These are phyloP conservation scores for Astrothelium subdiscretum DNA, from an alignment of 495 filamentous ascomycete species.

Conservation along the genomic window DNA sequence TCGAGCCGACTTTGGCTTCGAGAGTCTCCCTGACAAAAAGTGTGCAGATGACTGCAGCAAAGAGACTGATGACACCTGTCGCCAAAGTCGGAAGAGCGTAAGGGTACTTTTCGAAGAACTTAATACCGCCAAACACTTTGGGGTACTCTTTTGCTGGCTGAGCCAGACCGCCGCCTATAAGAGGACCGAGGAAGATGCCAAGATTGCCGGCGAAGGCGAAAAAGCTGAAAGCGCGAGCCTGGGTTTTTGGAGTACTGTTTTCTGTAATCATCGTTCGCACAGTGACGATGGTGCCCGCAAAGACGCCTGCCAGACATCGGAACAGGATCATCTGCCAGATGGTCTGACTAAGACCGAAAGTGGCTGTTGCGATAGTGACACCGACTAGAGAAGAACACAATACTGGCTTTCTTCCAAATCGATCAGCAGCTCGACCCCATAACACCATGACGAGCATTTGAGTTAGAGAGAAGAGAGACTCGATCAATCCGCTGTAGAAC, in stretches of 20 bases:
- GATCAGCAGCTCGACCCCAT: slow-evolving; percentile 57
- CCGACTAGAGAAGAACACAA: slow-evolving; percentile 51
- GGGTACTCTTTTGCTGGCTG: slow-evolving; percentile 48
- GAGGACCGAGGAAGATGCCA: slow-evolving; percentile 56
- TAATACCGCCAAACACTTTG: slow-evolving; percentile 37
- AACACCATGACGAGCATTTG: slow-evolving; percentile 49
- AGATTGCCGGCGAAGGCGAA: slow-evolving; percentile 59
- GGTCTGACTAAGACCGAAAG: slow-evolving; percentile 50
- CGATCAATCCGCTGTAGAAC: slow-evolving; percentile 62
- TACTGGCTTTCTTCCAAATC: slow-evolving; percentile 54
- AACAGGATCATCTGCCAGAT: slow-evolving; percentile 58
- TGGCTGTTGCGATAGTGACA: slow-evolving; percentile 40
- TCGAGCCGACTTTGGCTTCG: slow-evolving; percentile 10
- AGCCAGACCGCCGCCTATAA: slow-evolving; percentile 50
- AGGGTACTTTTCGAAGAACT: slow-evolving; percentile 50
- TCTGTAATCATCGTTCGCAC: slow-evolving; percentile 62
- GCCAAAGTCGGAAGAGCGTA: slow-evolving; percentile 52
- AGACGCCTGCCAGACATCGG: slow-evolving; percentile 53
- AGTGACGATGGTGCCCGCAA: slow-evolving; percentile 54
- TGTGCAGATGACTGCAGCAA: slow-evolving; percentile 35
- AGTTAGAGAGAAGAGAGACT: slow-evolving; percentile 58
- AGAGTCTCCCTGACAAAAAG: slow-evolving; percentile 45
- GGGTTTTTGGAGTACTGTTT: slow-evolving; percentile 51
- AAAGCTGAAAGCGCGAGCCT: slow-evolving; percentile 59
- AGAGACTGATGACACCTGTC: slow-evolving; percentile 37